Base-by-base conservation (phyloP, 768 basidiomycete genomes). In the Antrodiella citrinella region DNA sequence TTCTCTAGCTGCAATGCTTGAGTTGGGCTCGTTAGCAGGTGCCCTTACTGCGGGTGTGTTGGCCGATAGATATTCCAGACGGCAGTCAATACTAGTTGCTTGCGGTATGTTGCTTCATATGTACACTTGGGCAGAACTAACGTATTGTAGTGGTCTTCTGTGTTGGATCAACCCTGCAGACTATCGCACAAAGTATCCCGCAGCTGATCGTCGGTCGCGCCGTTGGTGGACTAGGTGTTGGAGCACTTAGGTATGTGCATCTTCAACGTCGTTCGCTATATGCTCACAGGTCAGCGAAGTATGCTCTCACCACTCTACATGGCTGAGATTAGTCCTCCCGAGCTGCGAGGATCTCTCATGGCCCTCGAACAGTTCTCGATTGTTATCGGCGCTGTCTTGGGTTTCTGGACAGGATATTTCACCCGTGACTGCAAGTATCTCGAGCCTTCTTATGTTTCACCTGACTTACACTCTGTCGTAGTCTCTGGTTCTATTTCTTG, bases 231-330 rank as follows among this genome's bases (percentile, higher is more conserved):
- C 54, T 91, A 19, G 88, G 88, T 3, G 84, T 91, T n/a, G 89
- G 89, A 11, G 64, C 66, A 18, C 57, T 68, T 22, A 65, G 67
- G 84, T 83, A 51, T 30, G 62, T 48, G 4, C 5, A 20, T 9
- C 15, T 25, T 20, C 43, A 24, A 7, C 11, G 26, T 45, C 13
- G 44, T 19, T 43, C 41, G 9, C 9, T 5, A 5, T 18, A 18
- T 43, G 18, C 21, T 18, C 21, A 22, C 15, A 26, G 1, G 13
- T 18, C 13, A n/a, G 24, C 9, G 2, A 46, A 88, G 87, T 59
- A 88, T 84, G 79, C 69, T 89, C n/a, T 80, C 80, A 0, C 86
- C 86, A 0, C 68, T 90, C 20, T 91, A 90, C 64, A 88, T 90
- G 74, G 81, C 87, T 1, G 88, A 91, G 66, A 91, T 91, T 47